phyloP scores from a whole-genome alignment of 345 rosid species.

The Cardiospermum halicacabum region DNA sequence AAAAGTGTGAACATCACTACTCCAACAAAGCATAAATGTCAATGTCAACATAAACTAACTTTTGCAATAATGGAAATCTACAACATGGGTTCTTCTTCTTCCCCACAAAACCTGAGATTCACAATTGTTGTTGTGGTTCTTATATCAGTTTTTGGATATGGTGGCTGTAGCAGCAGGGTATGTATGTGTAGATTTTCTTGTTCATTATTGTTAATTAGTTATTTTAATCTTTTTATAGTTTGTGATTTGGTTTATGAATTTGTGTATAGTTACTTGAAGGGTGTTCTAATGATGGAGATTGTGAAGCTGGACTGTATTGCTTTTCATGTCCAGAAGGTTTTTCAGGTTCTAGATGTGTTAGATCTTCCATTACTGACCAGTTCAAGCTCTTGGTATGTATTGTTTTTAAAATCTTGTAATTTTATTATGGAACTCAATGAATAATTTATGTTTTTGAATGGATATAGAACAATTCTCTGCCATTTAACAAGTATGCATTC shows the following conservation, averaged over 20 bases:
- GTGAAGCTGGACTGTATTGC: constrained; percentile 55
- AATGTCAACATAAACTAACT: neutral
- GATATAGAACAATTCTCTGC: constrained; percentile 60
- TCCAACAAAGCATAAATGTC: neutral
- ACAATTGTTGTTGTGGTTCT: constrained; percentile 15
- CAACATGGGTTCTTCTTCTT: constrained; percentile 24
- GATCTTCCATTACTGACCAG: constrained; percentile 46
- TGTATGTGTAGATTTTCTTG: constrained; percentile 6
- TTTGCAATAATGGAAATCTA: neutral
- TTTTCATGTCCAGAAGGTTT: constrained; percentile 44
- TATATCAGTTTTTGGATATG: constrained; percentile 21
- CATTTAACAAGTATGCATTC: constrained; percentile 67
- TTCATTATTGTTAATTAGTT: neutral
- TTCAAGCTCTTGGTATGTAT: constrained; percentile 57
- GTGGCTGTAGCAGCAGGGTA: constrained; percentile 53
- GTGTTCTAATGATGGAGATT: constrained; percentile 56
- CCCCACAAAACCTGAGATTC: constrained; percentile 17
- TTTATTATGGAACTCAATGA: too few species aligned
- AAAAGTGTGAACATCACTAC: neutral
- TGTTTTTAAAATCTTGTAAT: too few species aligned
- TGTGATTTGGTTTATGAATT: neutral
- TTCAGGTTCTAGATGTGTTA: constrained; percentile 49
- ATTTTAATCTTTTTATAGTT: too few species aligned
- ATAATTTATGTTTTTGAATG: neutral
- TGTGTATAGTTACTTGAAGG: constrained; percentile 39